phyloP scores from a whole-genome alignment of 2,329 filamentous ascomycete genomes.

The Botrytis squamosa region DNA sequence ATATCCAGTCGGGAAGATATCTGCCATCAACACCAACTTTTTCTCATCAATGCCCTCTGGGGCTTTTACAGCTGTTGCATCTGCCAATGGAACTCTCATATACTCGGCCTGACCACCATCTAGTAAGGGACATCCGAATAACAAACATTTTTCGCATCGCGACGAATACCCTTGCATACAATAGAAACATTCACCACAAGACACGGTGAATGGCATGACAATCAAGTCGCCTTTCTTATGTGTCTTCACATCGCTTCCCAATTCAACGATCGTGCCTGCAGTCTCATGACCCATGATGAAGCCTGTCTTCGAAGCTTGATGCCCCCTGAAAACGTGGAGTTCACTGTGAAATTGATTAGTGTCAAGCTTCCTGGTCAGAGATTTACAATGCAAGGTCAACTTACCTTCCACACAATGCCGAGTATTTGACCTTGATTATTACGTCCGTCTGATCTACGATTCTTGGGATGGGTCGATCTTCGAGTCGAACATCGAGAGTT shows the following conservation, averaged over 20 bases:
- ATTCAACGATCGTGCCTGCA: conserved; percentile 68
- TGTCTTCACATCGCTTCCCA: conserved; percentile 65
- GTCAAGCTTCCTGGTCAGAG: neutral
- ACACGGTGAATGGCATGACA: conserved; percentile 80
- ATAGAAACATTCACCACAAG: conserved; percentile 78
- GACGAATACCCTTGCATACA: conserved; percentile 76
- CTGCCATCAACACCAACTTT: conserved; percentile 81
- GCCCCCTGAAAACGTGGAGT: conserved; percentile 79
- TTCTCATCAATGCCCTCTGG: conserved; percentile 70
- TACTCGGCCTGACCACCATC: conserved; percentile 84
- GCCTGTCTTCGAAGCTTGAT: conserved; percentile 64
- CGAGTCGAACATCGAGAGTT: conserved; percentile 46
- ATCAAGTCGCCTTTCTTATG: conserved; percentile 74
- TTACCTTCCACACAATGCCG: conserved; percentile 85
- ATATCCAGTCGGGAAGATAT: conserved; percentile 86
- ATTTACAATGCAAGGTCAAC: conserved; percentile 36
- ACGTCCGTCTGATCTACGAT: conserved; percentile 71
- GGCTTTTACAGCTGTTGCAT: conserved; percentile 75
- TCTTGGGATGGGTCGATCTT: conserved; percentile 75
- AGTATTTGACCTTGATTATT: conserved; percentile 78
- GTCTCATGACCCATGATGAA: conserved; percentile 80
- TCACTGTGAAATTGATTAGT: conserved; percentile 54
- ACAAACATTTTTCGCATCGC: conserved; percentile 66
- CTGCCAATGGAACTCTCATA: conserved; percentile 76
- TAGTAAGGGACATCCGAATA: conserved; percentile 68